Base-by-base conservation (phyloP, 495 filamentous ascomycete species). In the Lophiotrema nucula region DNA sequence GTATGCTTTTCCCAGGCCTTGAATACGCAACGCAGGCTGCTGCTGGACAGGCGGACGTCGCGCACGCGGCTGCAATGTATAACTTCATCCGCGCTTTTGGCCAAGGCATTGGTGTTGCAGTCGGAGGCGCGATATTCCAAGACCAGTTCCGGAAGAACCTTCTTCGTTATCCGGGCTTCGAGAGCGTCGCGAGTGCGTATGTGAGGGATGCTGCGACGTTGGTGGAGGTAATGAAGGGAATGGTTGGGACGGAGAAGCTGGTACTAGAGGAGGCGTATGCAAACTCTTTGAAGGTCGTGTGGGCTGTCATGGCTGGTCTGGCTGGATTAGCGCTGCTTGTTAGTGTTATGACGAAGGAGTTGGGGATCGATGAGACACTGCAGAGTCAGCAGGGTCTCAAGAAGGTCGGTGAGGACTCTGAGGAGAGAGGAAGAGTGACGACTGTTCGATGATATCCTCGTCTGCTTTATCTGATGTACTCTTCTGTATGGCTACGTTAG, bases 61-160 rank as follows among this genome's bases (percentile, higher is more conserved):
- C 74, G 0, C 69, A 76, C 45, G 78, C 77, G 0, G 76, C 77
- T 0, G 74, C 73, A 1, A 77, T 84, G 69, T 82, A 83, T 38
- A 76, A 76, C 18, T 83, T 86, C 50, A 73, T 79, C 59, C 74
- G 82, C 0, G 74, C 77, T 0, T 74, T 83, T 67, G 85, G 83
- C 11, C 83, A 85, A 79, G 76, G 78, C 16, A 64, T 84, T 22
- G 83, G 83, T 2, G 74, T 87, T 15, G 82, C 82, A 15, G 69
- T 85, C 23, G 78, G 80, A 5, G 81, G 79, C 6, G 72, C 76
- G 1, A 70, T 82, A 2, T 79, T 86, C 55, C 76, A 85, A 55
- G 84, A 80, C 47, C 62, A 73, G 41, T 75, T 79, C 66, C 66
- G 65, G 38, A 45, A 58, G 22, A 72, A 77, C 58, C 68, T 81